phyloP scores from a whole-genome alignment of 169 alveolate genomes.

The Plasmodium malariae region DNA sequence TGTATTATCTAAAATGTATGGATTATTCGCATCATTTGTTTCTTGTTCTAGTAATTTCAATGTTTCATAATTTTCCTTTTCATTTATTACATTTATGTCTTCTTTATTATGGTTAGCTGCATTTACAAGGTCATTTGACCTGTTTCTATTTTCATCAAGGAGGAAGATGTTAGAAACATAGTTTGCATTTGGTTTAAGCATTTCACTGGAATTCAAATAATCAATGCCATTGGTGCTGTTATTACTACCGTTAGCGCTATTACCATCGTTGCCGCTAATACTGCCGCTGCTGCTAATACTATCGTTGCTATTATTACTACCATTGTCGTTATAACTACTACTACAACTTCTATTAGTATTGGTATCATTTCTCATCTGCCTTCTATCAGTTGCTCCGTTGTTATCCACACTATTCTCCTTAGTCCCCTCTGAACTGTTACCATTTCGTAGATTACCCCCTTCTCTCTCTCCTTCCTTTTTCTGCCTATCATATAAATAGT shows the following conservation, averaged over 20 bases:
- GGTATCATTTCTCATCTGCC: background rate
- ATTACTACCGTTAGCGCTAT: too few species aligned
- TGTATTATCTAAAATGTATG: conserved; percentile 3
- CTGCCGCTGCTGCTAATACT: too few species aligned
- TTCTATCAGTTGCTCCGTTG: background rate
- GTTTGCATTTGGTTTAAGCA: background rate
- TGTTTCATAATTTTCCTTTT: conserved; percentile 17
- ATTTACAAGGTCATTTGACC: background rate
- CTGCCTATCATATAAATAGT: background rate
- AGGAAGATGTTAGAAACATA: background rate
- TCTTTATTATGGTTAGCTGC: background rate
- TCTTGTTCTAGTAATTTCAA: conserved; percentile 18
- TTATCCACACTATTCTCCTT: background rate
- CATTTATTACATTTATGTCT: conserved; percentile 1
- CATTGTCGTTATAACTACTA: too few species aligned
- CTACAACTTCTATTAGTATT: too few species aligned
- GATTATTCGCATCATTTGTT: conserved; percentile 2
- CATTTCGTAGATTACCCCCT: background rate
- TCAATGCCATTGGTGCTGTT: background rate
- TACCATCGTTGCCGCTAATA: too few species aligned
- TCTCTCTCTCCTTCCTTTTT: background rate
- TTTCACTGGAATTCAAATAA: background rate
- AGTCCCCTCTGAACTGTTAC: background rate
- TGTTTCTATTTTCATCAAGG: conserved; percentile 8
- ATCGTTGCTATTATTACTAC: too few species aligned